Evolutionary conservation across 2,329 filamentous ascomycete species (phyloP).

Genomic region (Cryphonectria naterciae): DNA sequence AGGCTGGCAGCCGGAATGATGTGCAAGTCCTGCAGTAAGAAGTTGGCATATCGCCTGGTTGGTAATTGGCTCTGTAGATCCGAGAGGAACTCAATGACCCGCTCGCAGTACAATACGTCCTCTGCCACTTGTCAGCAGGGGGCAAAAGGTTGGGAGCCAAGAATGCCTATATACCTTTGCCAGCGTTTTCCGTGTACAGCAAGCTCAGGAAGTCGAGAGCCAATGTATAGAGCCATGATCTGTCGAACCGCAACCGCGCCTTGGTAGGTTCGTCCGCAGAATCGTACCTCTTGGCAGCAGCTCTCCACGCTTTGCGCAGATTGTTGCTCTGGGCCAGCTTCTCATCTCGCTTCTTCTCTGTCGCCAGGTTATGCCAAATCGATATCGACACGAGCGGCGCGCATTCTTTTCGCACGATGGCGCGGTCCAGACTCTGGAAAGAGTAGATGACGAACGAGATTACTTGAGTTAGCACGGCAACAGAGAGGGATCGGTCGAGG

Average conservation of each 20-base stretch:
- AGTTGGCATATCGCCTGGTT: constrained; percentile 91
- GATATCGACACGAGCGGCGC: constrained; percentile 92
- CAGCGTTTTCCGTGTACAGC: constrained; percentile 63
- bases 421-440: constrained; percentile 91
- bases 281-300: constrained; percentile 83
- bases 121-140: constrained; percentile 48
- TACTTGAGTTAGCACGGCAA: constrained; percentile 76
- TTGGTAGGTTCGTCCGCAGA: constrained; percentile 80
- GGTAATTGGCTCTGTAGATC: constrained; percentile 93
- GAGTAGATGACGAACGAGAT: constrained; percentile 87
- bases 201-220: constrained; percentile 79
- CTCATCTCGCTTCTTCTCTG: constrained; percentile 72
- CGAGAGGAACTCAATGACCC: constrained; percentile 88
- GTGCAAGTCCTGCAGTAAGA: constrained; percentile 83
- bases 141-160: neutral
- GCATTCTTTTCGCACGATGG: constrained; percentile 91
- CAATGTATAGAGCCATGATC: constrained; percentile 89
- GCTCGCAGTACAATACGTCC: constrained; percentile 81
- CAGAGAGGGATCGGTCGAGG: constrained; percentile 69
- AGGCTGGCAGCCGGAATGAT: constrained; percentile 75
- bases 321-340: constrained; percentile 74
- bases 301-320: constrained; percentile 88
- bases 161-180: constrained; percentile 45
- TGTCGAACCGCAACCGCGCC: constrained; percentile 82
- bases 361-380: constrained; percentile 92